phyloP scores from a whole-genome alignment of 1,284 basidiomycete genomes.

The Ceratobasidium papillatum region DNA sequence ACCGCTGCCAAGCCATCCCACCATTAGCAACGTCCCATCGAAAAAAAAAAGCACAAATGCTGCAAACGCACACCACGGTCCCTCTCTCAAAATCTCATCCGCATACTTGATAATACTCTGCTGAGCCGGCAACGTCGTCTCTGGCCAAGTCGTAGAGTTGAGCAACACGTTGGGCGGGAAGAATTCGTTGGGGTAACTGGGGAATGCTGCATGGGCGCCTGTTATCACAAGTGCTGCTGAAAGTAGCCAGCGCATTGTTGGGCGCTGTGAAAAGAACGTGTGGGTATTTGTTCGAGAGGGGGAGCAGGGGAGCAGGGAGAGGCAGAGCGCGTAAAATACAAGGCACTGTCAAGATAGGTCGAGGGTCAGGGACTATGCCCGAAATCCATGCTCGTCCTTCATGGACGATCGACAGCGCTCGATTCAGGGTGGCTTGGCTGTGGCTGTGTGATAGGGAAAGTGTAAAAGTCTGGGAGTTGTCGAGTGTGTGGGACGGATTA shows the following conservation, averaged over 20 bases:
- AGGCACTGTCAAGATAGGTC: background rate
- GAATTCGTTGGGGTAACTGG: slow-evolving; percentile 64
- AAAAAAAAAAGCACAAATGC: background rate
- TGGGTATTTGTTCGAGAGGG: background rate
- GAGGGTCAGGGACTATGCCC: slow-evolving; percentile 2
- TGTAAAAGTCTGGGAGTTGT: background rate
- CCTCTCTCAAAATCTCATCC: slow-evolving; percentile 54
- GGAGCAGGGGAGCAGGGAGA: too few species aligned
- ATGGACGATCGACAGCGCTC: background rate
- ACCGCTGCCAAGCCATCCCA: slow-evolving; percentile 19
- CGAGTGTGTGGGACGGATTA: too few species aligned
- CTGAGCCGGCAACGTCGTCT: slow-evolving; percentile 53
- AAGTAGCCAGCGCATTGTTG: slow-evolving; percentile 19
- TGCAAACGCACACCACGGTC: slow-evolving; percentile 63
- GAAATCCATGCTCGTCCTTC: slow-evolving; percentile 14
- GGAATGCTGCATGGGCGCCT: slow-evolving; percentile 28
- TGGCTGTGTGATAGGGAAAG: background rate
- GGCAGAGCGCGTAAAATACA: background rate
- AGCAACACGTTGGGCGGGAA: slow-evolving; percentile 62
- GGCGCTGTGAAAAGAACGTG: background rate
- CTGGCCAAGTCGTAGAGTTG: slow-evolving; percentile 52
- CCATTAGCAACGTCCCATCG: background rate
- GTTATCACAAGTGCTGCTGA: background rate
- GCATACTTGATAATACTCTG: slow-evolving; percentile 59
- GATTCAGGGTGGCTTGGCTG: background rate